These are phyloP conservation scores for Cercospora nicotianae DNA, from an alignment of 2,329 filamentous ascomycete genomes.

Conservation along the genomic window DNA sequence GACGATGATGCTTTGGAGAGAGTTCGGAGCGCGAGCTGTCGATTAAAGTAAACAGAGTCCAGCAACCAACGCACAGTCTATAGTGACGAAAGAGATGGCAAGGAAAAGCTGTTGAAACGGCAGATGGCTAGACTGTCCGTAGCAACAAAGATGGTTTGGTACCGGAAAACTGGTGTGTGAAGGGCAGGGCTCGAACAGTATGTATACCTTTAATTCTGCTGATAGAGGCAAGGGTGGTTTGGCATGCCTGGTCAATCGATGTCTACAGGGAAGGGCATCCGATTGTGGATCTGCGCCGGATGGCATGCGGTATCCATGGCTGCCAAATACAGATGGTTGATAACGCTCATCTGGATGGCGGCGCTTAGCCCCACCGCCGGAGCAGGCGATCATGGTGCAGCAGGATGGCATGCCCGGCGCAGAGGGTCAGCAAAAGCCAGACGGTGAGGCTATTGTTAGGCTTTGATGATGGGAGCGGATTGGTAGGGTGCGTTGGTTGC, in stretches of 20 bases:
- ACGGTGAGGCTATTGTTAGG: constrained; percentile 32
- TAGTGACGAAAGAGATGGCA: constrained; percentile 21
- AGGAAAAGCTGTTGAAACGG: constrained; percentile 29
- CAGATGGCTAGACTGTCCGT: constrained; percentile 39
- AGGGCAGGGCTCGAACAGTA: constrained; percentile 24
- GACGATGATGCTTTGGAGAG: constrained; percentile 17
- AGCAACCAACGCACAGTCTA: constrained; percentile 4
- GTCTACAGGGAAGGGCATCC: constrained; percentile 27
- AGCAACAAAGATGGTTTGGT: constrained; percentile 19
- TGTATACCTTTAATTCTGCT: constrained; percentile 28
- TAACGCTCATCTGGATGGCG: constrained; percentile 21
- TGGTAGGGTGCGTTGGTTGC: constrained; percentile 25
- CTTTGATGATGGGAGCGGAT: constrained; percentile 16
- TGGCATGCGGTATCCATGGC: constrained; percentile 25
- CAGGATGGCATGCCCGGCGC: constrained; percentile 19
- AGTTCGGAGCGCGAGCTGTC: constrained; percentile 10
- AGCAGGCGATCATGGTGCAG: constrained; percentile 22
- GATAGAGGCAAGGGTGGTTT: constrained; percentile 29
- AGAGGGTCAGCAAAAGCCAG: constrained; percentile 20
- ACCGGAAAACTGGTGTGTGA: constrained; percentile 12
- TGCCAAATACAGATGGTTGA: constrained; percentile 30
- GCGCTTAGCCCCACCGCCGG: constrained; percentile 29
- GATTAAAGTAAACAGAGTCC: constrained; percentile 16
- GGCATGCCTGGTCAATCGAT: constrained; percentile 26
- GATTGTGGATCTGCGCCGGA: constrained; percentile 25